Conservation (phyloP, 768 basidiomycete species). For the Neoboletus brunneissimus region DNA sequence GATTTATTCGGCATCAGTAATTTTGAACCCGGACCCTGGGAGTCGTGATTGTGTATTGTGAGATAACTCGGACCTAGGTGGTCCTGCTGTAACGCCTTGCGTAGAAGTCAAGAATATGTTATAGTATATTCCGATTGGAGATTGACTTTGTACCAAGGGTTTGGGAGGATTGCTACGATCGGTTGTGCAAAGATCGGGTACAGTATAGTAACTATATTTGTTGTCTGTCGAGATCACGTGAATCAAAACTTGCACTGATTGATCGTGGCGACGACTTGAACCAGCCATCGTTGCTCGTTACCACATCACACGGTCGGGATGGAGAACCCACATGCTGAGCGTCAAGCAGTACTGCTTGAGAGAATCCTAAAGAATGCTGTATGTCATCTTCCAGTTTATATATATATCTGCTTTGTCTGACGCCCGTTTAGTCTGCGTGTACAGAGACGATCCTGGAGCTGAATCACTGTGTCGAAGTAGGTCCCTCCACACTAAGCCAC, state of each 20-base stretch:
- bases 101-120: not conserved
- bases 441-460: conserved; percentile 88
- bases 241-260: not conserved
- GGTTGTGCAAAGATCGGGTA: not conserved
- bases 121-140: not conserved
- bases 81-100: conserved; percentile 21
- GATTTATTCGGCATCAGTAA: conserved; percentile 18
- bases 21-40: not conserved
- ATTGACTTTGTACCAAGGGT: conserved; percentile 7
- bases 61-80: not conserved
- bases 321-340: conserved; percentile 95
- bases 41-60: not conserved
- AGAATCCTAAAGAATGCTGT: conserved; percentile 90
- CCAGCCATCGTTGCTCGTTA: not conserved
- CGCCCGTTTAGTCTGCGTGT: conserved; percentile 70
- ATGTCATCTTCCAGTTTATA: conserved; percentile 24
- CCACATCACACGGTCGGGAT: conserved; percentile 39
- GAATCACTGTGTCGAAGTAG: conserved; percentile 82
- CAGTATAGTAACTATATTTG: not conserved
- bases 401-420: not conserved
- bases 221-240: not conserved
- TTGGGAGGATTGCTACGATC: conserved; percentile 15
- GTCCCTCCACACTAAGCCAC: conserved; percentile 14
- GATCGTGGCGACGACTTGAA: not conserved
- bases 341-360: conserved; percentile 86